These are phyloP conservation scores for Blastobotrys americana DNA, from an alignment of 805 yeast species.

Conservation along the genomic window DNA sequence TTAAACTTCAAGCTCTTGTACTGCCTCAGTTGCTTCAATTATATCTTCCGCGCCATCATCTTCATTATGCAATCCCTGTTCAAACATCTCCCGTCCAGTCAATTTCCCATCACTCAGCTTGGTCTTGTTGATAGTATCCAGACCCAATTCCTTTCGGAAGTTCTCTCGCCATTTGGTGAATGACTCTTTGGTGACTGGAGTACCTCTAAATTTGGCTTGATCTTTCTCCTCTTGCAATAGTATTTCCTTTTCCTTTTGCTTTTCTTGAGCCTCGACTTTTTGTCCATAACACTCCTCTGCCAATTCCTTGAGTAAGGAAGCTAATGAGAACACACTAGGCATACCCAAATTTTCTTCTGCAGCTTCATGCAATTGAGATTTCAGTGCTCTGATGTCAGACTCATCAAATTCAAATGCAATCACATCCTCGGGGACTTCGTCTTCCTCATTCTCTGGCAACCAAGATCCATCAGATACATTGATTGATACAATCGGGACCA, in stretches of 20 bases:
- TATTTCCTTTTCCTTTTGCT: conserved; percentile 50
- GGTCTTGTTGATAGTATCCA: conserved; percentile 40
- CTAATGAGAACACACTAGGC: conserved; percentile 81
- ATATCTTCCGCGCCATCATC: conserved; percentile 48
- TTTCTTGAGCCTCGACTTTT: conserved; percentile 50
- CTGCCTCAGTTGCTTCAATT: conserved; percentile 7
- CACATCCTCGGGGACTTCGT: conserved; percentile 40
- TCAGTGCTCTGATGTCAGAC: conserved; percentile 27
- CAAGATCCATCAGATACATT: conserved; percentile 29
- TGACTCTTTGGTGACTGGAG: conserved; percentile 77
- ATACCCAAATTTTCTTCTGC: conserved; percentile 80
- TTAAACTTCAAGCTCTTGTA: conserved; percentile 6
- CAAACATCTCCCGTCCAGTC: conserved; percentile 87
- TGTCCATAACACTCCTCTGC: conserved; percentile 62
- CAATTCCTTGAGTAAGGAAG: conserved; percentile 69
- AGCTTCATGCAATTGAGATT: conserved; percentile 21
- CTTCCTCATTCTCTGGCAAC: conserved; percentile 36
- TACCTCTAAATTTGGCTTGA: conserved; percentile 85
- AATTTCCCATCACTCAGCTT: conserved; percentile 42
- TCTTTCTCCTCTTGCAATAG: conserved; percentile 68
- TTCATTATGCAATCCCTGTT: conserved; percentile 74
- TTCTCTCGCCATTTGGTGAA: conserved; percentile 62
- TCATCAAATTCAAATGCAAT: conserved; percentile 44
- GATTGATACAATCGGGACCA: conserved; percentile 52
- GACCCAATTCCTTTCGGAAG: conserved; percentile 67